These are phyloP conservation scores for Trichoderma virens DNA, from an alignment of 495 filamentous ascomycete species.

Conservation along the genomic window DNA sequence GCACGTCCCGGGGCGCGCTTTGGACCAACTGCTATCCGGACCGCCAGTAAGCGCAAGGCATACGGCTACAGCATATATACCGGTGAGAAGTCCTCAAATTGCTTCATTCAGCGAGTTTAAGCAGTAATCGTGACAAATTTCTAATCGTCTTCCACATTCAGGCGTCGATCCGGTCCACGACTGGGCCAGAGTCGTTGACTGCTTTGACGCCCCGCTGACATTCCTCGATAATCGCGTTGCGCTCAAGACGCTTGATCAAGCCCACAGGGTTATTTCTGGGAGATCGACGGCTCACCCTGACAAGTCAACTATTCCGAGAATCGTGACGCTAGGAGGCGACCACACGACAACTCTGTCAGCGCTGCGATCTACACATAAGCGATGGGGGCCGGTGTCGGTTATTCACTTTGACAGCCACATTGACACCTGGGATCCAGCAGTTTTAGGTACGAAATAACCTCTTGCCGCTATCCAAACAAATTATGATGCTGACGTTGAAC, in stretches of 20 bases:
- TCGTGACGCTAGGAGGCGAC: slow-evolving; percentile 65
- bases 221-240: slow-evolving; percentile 64
- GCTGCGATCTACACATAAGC: slow-evolving; percentile 55
- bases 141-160: slow-evolving; percentile 16
- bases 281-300: slow-evolving; percentile 25
- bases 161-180: slow-evolving; percentile 38
- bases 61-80: slow-evolving; percentile 26
- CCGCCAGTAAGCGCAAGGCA: slow-evolving; percentile 43
- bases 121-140: too few relatives aligned
- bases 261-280: slow-evolving; percentile 33
- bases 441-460: slow-evolving; percentile 19
- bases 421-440: slow-evolving; percentile 73
- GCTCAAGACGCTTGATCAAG: slow-evolving; percentile 66
- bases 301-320: slow-evolving; percentile 31
- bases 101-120: too few relatives aligned
- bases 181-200: slow-evolving; percentile 64
- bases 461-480: neutral
- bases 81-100: slow-evolving; percentile 16
- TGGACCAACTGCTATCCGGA: slow-evolving; percentile 72
- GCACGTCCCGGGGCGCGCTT: slow-evolving; percentile 70
- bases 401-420: slow-evolving; percentile 71
- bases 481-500: neutral
- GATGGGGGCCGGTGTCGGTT: slow-evolving; percentile 59
- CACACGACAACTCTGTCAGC: slow-evolving; percentile 56
- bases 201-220: slow-evolving; percentile 68